Conservation (phyloP, 345 rosid species). For the Populus ilicifolia region DNA sequence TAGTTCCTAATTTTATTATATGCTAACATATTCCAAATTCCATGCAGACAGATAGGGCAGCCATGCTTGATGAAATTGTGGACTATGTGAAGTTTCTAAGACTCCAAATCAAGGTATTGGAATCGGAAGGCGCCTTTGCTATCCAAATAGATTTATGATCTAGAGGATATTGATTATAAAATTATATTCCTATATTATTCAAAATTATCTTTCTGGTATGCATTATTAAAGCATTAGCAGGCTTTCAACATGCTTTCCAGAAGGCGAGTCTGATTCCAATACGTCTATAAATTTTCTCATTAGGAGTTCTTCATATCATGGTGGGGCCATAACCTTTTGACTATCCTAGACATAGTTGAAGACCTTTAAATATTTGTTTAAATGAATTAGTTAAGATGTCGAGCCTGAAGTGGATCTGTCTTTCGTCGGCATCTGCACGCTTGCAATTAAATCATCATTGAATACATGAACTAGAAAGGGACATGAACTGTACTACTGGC, state of each 20-base stretch:
- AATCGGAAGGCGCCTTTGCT: neutral
- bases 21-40: conserved; percentile 6
- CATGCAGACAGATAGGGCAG: conserved; percentile 70
- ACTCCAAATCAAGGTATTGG: conserved; percentile 73
- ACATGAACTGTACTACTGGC: conserved; percentile 14
- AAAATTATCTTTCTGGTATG: neutral
- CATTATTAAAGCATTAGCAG: neutral
- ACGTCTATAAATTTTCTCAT: conserved; percentile 3
- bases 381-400: conserved; percentile 30
- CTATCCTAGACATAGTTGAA: conserved; percentile 18
- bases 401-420: conserved; percentile 24
- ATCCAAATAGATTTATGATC: neutral
- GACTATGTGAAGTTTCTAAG: conserved; percentile 80
- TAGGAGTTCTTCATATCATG: conserved; percentile 16
- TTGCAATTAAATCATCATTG: conserved; percentile 6
- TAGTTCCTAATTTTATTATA: neutral
- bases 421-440: conserved; percentile 17
- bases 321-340: conserved; percentile 38
- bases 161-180: neutral
- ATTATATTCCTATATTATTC: neutral
- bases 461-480: conserved; percentile 1
- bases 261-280: conserved; percentile 11
- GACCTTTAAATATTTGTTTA: conserved; percentile 20
- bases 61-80: conserved; percentile 77
- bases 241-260: neutral